A percentile compares a stretch with the other conserved stretches of the same genome.
Evolutionary conservation across 2,329 filamentous ascomycete species (phyloP).

Genomic region (Curvularia sp.): DNA sequence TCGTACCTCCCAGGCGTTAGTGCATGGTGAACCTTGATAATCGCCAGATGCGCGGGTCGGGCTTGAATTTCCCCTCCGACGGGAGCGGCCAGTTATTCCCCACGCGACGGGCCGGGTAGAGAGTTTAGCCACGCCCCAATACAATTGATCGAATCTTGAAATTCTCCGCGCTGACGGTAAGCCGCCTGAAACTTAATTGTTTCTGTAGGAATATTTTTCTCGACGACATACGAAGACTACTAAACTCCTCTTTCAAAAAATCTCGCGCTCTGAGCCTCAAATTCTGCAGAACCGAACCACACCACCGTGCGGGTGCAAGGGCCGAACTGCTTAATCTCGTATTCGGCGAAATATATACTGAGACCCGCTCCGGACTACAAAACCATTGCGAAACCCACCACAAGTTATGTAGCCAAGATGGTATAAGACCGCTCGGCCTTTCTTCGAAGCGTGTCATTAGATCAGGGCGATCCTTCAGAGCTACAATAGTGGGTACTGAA

Average conservation of each 20-base stretch:
- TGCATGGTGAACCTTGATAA: neutral
- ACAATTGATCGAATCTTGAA: neutral
- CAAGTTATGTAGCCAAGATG: neutral
- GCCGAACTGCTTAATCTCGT: slow-evolving; percentile 1
- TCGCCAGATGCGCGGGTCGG: neutral
- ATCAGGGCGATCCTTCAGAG: neutral
- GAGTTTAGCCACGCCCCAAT: neutral
- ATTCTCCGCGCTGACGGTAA: too few relatives aligned
- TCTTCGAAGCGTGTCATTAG: neutral
- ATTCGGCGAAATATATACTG: neutral
- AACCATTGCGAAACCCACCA: neutral
- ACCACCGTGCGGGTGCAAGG: slow-evolving; percentile 1
- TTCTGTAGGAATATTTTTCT: neutral
- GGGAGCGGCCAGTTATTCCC: slow-evolving; percentile 2
- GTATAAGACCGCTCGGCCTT: slow-evolving; percentile 4
- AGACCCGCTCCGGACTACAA: neutral
- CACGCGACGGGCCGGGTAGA: slow-evolving; percentile 9
- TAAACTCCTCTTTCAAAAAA: neutral
- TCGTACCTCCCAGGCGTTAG: neutral
- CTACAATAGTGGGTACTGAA: neutral
- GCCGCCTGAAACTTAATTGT: neutral
- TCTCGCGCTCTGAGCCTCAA: neutral
- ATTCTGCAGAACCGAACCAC: slow-evolving; percentile 1
- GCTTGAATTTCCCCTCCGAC: slow-evolving; percentile 3
- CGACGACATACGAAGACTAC: neutral